phyloP scores from a whole-genome alignment of 2,329 filamentous ascomycete genomes.

The Ambrosiella beaveri region DNA sequence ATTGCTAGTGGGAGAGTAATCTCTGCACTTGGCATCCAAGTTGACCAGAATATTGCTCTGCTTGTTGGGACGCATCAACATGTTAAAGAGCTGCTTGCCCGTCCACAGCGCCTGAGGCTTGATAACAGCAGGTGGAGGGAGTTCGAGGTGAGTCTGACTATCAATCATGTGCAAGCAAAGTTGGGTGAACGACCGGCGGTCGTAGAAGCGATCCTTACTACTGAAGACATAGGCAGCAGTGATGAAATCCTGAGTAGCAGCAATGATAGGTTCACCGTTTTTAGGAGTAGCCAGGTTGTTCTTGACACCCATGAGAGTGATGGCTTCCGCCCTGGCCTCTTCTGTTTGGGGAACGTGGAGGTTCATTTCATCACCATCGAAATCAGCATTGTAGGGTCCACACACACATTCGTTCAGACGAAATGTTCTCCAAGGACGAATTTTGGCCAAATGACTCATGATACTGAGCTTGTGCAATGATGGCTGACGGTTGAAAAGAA shows the following conservation, averaged over 20 bases:
- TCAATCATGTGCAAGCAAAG: slow-evolving; percentile 91
- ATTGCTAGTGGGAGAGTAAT: slow-evolving; percentile 48
- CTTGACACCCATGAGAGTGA: slow-evolving; percentile 94
- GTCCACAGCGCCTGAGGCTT: slow-evolving; percentile 86
- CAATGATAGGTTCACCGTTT: slow-evolving; percentile 95
- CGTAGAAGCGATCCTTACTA: slow-evolving; percentile 84
- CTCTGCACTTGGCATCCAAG: slow-evolving; percentile 78
- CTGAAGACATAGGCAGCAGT: slow-evolving; percentile 84
- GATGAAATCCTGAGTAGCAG: slow-evolving; percentile 98
- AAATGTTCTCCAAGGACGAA: slow-evolving; percentile 90
- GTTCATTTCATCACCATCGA: slow-evolving; percentile 99
- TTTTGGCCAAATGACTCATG: slow-evolving; percentile 84
- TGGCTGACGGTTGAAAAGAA: slow-evolving; percentile 94
- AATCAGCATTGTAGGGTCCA: slow-evolving; percentile 96
- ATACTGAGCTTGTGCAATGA: slow-evolving; percentile 98
- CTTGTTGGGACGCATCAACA: slow-evolving; percentile 78
- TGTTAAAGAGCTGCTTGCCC: slow-evolving; percentile 88
- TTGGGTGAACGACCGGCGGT: slow-evolving; percentile 73
- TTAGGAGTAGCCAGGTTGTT: slow-evolving; percentile 91
- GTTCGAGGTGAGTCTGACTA: slow-evolving; percentile 55
- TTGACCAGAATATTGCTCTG: slow-evolving; percentile 73
- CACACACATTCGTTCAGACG: slow-evolving; percentile 96
- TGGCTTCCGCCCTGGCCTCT: slow-evolving; percentile 86
- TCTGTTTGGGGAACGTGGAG: slow-evolving; percentile 95
- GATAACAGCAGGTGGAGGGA: slow-evolving; percentile 72